Percentiles rank a stretch among this genome's conserved stretches.
phyloP scores from a whole-genome alignment of 768 basidiomycete genomes.

The Calocybe indica region DNA sequence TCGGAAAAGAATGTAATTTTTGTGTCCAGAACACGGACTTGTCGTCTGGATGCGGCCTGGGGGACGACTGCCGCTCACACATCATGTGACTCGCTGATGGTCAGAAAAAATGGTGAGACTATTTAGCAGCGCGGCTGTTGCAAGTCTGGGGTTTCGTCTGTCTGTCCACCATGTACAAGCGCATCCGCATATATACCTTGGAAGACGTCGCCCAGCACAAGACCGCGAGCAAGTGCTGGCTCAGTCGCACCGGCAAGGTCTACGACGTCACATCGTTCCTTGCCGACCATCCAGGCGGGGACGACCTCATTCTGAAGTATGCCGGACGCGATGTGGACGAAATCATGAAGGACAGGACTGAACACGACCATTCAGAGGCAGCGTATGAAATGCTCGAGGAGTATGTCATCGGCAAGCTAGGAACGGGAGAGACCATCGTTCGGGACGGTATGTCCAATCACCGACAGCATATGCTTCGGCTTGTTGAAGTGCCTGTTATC shows the following conservation, averaged over 20 bases:
- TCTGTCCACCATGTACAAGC: conserved; percentile 46
- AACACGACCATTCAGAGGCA: conserved; percentile 86
- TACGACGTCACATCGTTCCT: conserved; percentile 88
- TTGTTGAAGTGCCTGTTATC: neutral
- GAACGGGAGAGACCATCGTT: conserved; percentile 67
- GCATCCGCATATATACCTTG: conserved; percentile 65
- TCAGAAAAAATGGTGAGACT: neutral
- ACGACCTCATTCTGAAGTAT: conserved; percentile 78
- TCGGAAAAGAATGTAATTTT: too few species aligned
- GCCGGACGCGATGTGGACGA: conserved; percentile 80
- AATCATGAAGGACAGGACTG: conserved; percentile 72
- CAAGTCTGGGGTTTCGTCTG: neutral
- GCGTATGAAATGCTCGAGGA: conserved; percentile 93
- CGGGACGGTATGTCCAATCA: conserved; percentile 57
- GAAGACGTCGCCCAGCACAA: conserved; percentile 71
- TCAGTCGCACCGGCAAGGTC: conserved; percentile 74
- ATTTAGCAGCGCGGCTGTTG: neutral
- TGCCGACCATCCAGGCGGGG: conserved; percentile 89
- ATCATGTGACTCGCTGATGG: too few species aligned
- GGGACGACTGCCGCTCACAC: too few species aligned
- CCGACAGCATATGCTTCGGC: neutral
- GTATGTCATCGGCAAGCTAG: conserved; percentile 79
- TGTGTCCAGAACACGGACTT: neutral
- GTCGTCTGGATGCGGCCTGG: neutral
- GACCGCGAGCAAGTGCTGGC: conserved; percentile 66